phyloP scores from a whole-genome alignment of 2,329 filamentous ascomycete genomes.

The Venturia pyrina region DNA sequence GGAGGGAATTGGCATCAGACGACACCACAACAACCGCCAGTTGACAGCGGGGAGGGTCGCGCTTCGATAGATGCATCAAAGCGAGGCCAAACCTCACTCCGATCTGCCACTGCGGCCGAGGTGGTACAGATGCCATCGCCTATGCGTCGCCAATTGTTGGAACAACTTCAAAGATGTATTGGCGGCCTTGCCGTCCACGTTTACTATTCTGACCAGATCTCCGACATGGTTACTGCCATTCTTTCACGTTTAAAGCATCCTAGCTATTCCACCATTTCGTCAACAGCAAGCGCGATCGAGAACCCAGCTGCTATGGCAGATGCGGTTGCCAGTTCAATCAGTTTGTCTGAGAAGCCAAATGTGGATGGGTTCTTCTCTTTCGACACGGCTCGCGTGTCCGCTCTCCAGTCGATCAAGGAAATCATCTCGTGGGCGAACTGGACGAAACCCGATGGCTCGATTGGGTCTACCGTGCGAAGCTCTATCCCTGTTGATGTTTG shows the following conservation, averaged over 20 bases:
- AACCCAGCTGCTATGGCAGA: slow-evolving; percentile 40
- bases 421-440: slow-evolving; percentile 74
- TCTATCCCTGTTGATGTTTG: slow-evolving; percentile 72
- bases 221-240: slow-evolving; percentile 83
- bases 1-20: slow-evolving; percentile 29
- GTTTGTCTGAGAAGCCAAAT: slow-evolving; percentile 41
- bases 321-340: slow-evolving; percentile 37
- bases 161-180: slow-evolving; percentile 69
- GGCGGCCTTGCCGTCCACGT: slow-evolving; percentile 88
- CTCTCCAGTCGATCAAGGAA: slow-evolving; percentile 69
- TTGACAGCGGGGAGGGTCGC: slow-evolving; percentile 18
- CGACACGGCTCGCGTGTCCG: slow-evolving; percentile 49
- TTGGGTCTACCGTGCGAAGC: slow-evolving; percentile 55
- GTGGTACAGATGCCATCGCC: slow-evolving; percentile 39
- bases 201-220: slow-evolving; percentile 93
- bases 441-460: slow-evolving; percentile 37
- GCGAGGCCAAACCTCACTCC: slow-evolving; percentile 10
- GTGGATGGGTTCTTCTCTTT: slow-evolving; percentile 54
- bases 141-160: slow-evolving; percentile 52
- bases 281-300: slow-evolving; percentile 38
- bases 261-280: slow-evolving; percentile 31
- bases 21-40: slow-evolving; percentile 15
- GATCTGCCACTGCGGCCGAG: slow-evolving; percentile 26
- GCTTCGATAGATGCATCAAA: slow-evolving; percentile 14
- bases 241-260: slow-evolving; percentile 66